These are phyloP conservation scores for Carallia pectinifolia DNA, from an alignment of 345 rosid genomes.

Conservation along the genomic window DNA sequence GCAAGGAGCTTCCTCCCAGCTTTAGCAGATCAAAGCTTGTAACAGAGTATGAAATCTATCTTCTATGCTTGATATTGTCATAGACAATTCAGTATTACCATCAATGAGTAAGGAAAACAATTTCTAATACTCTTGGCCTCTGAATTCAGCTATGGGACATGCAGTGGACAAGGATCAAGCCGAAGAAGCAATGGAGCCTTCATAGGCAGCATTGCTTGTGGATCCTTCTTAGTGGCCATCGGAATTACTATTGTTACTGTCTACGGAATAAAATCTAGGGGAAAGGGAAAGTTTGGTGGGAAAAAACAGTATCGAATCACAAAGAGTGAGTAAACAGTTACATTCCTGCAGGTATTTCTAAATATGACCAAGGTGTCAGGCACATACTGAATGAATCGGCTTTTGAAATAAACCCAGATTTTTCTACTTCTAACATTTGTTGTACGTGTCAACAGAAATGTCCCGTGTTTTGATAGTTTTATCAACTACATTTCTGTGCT, in stretches of 20 bases:
- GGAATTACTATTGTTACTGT: slow-evolving; percentile 30
- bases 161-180: slow-evolving; percentile 20
- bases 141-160: slow-evolving; percentile 43
- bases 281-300: slow-evolving; percentile 20
- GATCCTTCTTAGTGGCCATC: slow-evolving; percentile 36
- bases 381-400: too few species aligned
- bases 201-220: slow-evolving; percentile 41
- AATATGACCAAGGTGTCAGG: background rate
- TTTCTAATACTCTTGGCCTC: slow-evolving; percentile 13
- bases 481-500: too few species aligned
- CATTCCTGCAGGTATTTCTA: background rate
- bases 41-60: slow-evolving; percentile 46
- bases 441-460: too few species aligned
- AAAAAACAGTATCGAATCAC: slow-evolving; percentile 26
- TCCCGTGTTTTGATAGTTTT: too few species aligned
- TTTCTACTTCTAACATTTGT: too few species aligned
- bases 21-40: slow-evolving; percentile 27
- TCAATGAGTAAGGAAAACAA: background rate
- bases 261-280: slow-evolving; percentile 26
- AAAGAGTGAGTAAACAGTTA: slow-evolving; percentile 45
- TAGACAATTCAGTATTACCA: background rate
- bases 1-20: slow-evolving; percentile 22
- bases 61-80: background rate
- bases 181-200: slow-evolving; percentile 22
- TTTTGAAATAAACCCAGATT: too few species aligned